Evolutionary conservation across 2,329 filamentous ascomycete species (phyloP).

Genomic region (Diaporthe sp.): DNA sequence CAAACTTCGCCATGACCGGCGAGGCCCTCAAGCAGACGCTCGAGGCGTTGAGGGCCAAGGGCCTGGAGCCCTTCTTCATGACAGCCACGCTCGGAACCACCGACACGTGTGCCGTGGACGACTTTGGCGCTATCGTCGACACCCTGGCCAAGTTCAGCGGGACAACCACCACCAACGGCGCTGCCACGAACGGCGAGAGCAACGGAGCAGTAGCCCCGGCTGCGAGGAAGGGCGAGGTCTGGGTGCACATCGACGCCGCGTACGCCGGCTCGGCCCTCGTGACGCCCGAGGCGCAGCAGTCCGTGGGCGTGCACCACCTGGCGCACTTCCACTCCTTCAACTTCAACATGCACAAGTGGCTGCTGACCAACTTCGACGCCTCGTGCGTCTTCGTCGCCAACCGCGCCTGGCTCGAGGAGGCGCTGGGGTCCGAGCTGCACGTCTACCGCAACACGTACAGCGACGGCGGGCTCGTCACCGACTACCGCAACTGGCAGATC

Average conservation of each 20-base stretch:
- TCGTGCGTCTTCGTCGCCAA: conserved; percentile 85
- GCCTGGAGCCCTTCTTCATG: conserved; percentile 88
- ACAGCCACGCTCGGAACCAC: conserved; percentile 90
- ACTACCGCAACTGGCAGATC: conserved; percentile 98
- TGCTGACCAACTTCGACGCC: conserved; percentile 92
- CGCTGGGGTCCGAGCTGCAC: conserved; percentile 80
- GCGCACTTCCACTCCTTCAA: conserved; percentile 87
- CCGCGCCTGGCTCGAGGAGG: conserved; percentile 81
- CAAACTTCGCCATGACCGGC: conserved; percentile 80
- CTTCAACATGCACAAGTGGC: conserved; percentile 98
- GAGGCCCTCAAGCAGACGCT: conserved; percentile 72
- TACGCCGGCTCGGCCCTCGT: conserved; percentile 91
- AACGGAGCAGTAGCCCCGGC: conserved; percentile 18
- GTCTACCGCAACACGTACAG: conserved; percentile 79
- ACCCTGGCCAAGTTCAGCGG: conserved; percentile 55
- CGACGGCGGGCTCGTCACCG: conserved; percentile 87
- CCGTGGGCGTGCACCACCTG: conserved; percentile 66
- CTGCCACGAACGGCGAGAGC: background rate
- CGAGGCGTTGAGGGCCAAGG: conserved; percentile 74
- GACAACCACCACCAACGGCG: conserved; percentile 36
- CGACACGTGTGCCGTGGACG: conserved; percentile 88
- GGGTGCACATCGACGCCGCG: conserved; percentile 95
- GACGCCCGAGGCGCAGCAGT: conserved; percentile 79
- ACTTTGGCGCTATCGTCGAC: conserved; percentile 77
- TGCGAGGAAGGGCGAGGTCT: conserved; percentile 67